phyloP scores from a whole-genome alignment of 177 flowering plant genomes.

The Tripterygium wilfordii region DNA sequence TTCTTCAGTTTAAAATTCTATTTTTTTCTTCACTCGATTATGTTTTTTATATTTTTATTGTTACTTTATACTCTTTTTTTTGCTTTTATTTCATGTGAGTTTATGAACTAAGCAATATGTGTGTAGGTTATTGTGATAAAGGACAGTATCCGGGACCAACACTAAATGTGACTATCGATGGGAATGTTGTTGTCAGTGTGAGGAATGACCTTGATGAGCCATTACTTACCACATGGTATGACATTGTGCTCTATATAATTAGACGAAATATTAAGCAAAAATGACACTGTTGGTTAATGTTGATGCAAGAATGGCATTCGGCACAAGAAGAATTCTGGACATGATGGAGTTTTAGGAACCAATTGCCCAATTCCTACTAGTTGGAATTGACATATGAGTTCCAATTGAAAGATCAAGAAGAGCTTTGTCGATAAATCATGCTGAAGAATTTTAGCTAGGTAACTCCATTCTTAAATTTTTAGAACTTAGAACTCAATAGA shows the following conservation, averaged over 20 bases:
- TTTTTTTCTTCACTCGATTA: too few relatives aligned
- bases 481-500: too few relatives aligned
- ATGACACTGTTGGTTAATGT: conserved; percentile 11
- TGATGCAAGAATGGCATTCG: conserved; percentile 85
- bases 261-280: not conserved
- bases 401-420: conserved; percentile 97
- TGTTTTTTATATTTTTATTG: too few relatives aligned
- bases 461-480: too few relatives aligned
- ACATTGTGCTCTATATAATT: too few relatives aligned
- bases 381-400: conserved; percentile 94
- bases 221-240: conserved; percentile 84
- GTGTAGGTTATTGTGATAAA: conserved; percentile 83
- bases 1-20: too few relatives aligned
- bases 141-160: conserved; percentile 92
- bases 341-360: conserved; percentile 92
- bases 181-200: conserved; percentile 91
- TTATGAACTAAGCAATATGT: too few relatives aligned
- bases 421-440: too few relatives aligned
- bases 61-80: too few relatives aligned
- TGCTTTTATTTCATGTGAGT: too few relatives aligned
- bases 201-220: conserved; percentile 90
- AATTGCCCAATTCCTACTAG: conserved; percentile 92
- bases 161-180: conserved; percentile 89
- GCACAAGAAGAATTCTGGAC: conserved; percentile 89
- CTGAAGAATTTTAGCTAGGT: too few relatives aligned